Conservation (phyloP, 495 filamentous ascomycete genomes). For the Xylaria intraflava region DNA sequence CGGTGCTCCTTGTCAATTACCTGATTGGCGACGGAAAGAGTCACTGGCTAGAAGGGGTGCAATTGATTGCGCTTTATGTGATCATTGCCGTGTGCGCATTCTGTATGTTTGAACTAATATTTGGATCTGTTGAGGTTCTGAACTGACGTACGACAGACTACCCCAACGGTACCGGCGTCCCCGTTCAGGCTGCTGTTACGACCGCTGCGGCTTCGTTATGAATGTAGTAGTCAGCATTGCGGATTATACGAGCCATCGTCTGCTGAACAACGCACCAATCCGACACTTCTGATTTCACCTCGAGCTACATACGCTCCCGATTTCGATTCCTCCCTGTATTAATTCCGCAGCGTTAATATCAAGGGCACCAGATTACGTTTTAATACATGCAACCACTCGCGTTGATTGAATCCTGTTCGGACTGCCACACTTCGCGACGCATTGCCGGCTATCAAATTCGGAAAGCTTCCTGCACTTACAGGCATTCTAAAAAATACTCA, state of each 20-base stretch:
- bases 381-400: neutral
- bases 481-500: neutral
- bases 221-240: neutral
- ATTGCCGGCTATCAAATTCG: neutral
- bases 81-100: slow-evolving; percentile 59
- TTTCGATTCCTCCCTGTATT: slow-evolving; percentile 2
- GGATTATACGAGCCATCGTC: neutral
- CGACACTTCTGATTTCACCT: neutral
- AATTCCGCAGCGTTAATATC: slow-evolving; percentile 1
- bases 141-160: slow-evolving; percentile 4
- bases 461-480: neutral
- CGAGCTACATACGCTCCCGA: neutral
- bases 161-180: slow-evolving; percentile 11
- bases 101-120: slow-evolving; percentile 34
- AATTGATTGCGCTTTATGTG: slow-evolving; percentile 65
- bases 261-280: neutral
- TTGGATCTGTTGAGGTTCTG: neutral
- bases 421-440: neutral
- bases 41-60: slow-evolving; percentile 66
- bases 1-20: slow-evolving; percentile 76
- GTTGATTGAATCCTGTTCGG: neutral
- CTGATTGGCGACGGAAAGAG: slow-evolving; percentile 62
- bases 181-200: neutral
- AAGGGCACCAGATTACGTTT: neutral
- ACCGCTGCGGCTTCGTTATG: neutral